These are phyloP conservation scores for Ceratocystis destructans DNA, from an alignment of 2,329 filamentous ascomycete genomes.

Conservation along the genomic window DNA sequence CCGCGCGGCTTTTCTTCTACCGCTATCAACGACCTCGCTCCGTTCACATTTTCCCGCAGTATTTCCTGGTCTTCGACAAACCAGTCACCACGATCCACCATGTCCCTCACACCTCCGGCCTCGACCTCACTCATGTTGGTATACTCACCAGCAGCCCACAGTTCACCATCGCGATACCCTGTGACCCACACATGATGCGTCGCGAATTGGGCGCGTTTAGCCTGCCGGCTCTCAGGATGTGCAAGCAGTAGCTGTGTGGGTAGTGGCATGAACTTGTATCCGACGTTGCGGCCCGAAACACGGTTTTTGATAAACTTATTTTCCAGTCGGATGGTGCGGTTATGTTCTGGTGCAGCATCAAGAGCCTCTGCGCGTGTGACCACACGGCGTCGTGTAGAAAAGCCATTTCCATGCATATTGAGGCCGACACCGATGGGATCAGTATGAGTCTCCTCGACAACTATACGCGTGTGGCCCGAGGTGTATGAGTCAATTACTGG, in stretches of 20 bases:
- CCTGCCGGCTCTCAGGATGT: constrained; percentile 31
- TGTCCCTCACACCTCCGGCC: constrained; percentile 33
- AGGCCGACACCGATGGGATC: constrained; percentile 33
- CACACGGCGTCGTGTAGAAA: constrained; percentile 37
- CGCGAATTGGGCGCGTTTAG: constrained; percentile 33
- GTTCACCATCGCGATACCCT: constrained; percentile 35
- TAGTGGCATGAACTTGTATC: constrained; percentile 35
- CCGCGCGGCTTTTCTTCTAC: too few species aligned
- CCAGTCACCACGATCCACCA: constrained; percentile 35
- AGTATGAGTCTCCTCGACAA: constrained; percentile 29
- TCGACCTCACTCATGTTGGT: constrained; percentile 36
- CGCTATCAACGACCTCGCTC: neutral
- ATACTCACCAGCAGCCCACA: constrained; percentile 38
- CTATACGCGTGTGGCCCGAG: constrained; percentile 38
- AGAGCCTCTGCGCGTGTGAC: constrained; percentile 35
- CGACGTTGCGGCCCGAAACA: constrained; percentile 36
- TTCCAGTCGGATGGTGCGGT: constrained; percentile 37
- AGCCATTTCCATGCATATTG: constrained; percentile 50
- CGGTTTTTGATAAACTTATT: constrained; percentile 34
- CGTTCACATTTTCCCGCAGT: constrained; percentile 13
- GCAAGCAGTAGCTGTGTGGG: constrained; percentile 36
- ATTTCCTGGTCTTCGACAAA: constrained; percentile 25
- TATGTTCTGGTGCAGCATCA: constrained; percentile 40
- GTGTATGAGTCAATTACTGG: constrained; percentile 41
- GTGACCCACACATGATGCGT: constrained; percentile 38